Conservation (phyloP, 495 filamentous ascomycete species). For the Penicillium egyptiacum region DNA sequence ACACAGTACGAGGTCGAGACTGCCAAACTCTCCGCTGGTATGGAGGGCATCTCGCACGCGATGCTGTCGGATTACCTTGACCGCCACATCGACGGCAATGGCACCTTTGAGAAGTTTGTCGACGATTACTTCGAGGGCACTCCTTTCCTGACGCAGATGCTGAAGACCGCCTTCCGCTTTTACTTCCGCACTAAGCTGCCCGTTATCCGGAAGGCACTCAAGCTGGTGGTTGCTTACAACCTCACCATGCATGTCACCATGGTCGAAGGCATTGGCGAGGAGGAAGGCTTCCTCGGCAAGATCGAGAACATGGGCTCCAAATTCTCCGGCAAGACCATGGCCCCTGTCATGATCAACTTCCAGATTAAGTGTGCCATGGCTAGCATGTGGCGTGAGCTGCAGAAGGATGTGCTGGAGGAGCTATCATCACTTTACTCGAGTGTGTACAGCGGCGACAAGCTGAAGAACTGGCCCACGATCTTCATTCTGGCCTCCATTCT, state of each 20-base stretch:
- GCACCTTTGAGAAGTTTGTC: slow-evolving; percentile 79
- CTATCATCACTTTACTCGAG: slow-evolving; percentile 85
- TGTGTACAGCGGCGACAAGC: slow-evolving; percentile 88
- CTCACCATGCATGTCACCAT: slow-evolving; percentile 88
- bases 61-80: slow-evolving; percentile 86
- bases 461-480: slow-evolving; percentile 97
- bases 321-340: slow-evolving; percentile 82
- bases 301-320: slow-evolving; percentile 76
- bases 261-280: slow-evolving; percentile 81
- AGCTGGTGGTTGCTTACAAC: slow-evolving; percentile 90
- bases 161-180: slow-evolving; percentile 90
- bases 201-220: slow-evolving; percentile 87
- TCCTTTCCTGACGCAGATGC: slow-evolving; percentile 85
- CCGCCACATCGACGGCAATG: slow-evolving; percentile 80
- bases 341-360: slow-evolving; percentile 98
- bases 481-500: slow-evolving; percentile 91
- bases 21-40: slow-evolving; percentile 78
- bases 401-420: slow-evolving; percentile 92
- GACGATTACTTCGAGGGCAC: slow-evolving; percentile 94
- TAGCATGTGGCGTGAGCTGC: slow-evolving; percentile 92
- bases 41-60: slow-evolving; percentile 74
- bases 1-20: slow-evolving; percentile 81
- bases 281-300: slow-evolving; percentile 73
- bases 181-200: slow-evolving; percentile 79
- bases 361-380: slow-evolving; percentile 94